Conservation (phyloP, 2,329 filamentous ascomycete genomes). For the Exophiala sp. region DNA sequence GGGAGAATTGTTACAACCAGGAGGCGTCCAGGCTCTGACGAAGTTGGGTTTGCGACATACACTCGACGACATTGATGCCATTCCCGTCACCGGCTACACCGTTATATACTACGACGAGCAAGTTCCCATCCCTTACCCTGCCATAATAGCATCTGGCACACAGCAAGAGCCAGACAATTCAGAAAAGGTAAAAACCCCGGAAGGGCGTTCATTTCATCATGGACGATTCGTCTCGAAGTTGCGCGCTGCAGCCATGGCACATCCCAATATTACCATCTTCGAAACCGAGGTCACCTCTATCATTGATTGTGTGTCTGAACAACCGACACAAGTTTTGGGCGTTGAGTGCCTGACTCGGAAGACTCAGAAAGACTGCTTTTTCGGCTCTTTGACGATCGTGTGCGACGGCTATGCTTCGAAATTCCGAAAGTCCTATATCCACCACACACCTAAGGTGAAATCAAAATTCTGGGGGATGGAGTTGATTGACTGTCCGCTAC, state of each 20-base stretch:
- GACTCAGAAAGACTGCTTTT: constrained; percentile 69
- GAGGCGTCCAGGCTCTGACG: constrained; percentile 75
- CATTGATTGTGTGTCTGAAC: constrained; percentile 66
- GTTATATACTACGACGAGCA: constrained; percentile 75
- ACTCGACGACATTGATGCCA: constrained; percentile 82
- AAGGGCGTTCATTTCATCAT: constrained; percentile 87
- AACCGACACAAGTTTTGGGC: constrained; percentile 69
- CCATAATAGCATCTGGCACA: constrained; percentile 38
- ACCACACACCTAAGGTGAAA: constrained; percentile 63
- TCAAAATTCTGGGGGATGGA: constrained; percentile 94
- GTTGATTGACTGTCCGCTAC: constrained; percentile 80
- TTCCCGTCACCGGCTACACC: constrained; percentile 80
- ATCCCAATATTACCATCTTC: constrained; percentile 82
- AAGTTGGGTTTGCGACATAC: constrained; percentile 77
- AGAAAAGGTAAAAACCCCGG: constrained; percentile 47
- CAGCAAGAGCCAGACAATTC: constrained; percentile 16
- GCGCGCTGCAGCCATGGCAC: constrained; percentile 67
- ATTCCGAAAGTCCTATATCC: constrained; percentile 78
- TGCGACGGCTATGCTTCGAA: constrained; percentile 91
- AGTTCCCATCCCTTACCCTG: constrained; percentile 76
- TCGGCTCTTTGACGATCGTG: constrained; percentile 81
- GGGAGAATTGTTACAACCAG: constrained; percentile 90
- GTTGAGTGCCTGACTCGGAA: constrained; percentile 70
- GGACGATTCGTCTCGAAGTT: constrained; percentile 85
- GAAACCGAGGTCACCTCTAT: constrained; percentile 81